These are phyloP conservation scores for Nicotiana undulata DNA, from an alignment of 257 asterid species.

Conservation along the genomic window DNA sequence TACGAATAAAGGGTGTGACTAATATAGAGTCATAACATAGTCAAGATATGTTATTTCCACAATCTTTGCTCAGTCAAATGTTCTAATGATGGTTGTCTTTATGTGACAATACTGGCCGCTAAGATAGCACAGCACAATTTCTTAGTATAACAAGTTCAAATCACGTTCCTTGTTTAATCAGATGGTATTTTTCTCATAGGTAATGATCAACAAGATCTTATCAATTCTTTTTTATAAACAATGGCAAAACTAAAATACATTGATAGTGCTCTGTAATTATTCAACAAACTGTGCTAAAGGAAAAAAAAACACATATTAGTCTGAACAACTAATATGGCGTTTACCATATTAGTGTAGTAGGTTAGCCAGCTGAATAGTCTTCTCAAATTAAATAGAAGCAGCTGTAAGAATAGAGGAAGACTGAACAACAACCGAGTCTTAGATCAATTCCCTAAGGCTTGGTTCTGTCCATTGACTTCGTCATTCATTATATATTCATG, in stretches of 20 bases:
- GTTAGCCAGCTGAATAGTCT: neutral
- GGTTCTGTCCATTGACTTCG: neutral
- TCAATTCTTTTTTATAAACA: too few species aligned
- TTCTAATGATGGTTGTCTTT: neutral
- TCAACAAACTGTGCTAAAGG: too few species aligned
- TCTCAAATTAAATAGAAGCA: neutral
- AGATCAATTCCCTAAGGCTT: neutral
- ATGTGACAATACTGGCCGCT: neutral
- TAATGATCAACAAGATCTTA: too few species aligned
- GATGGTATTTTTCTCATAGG: too few species aligned
- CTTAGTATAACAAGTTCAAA: too few species aligned
- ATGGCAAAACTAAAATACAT: too few species aligned
- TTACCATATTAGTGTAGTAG: neutral
- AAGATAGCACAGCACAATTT: too few species aligned
- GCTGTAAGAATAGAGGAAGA: neutral
- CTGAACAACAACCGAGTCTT: neutral
- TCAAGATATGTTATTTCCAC: neutral
- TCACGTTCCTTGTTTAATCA: too few species aligned
- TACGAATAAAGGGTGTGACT: neutral
- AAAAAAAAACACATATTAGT: too few species aligned
- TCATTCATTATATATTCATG: constrained; percentile 1
- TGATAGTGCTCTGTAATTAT: too few species aligned
- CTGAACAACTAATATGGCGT: neutral
- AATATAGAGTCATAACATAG: neutral
- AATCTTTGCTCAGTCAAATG: neutral